A percentile compares a stretch with the other conserved stretches of the same genome.
Evolutionary conservation across 177 flowering plant genomes (phyloP).

Genomic region (Tripterygium wilfordii): DNA sequence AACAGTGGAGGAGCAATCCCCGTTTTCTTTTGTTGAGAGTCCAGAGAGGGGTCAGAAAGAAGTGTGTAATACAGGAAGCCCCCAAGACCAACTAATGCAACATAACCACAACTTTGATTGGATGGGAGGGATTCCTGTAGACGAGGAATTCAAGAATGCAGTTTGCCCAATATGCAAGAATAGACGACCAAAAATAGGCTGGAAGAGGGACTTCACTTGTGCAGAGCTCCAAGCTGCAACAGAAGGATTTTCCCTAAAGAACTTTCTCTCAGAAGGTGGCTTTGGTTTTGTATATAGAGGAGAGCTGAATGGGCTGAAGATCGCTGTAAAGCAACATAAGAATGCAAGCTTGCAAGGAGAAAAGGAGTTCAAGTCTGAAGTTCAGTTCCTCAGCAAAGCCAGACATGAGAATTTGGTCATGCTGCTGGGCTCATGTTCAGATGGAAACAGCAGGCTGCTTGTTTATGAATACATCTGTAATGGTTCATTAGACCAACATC

Average conservation of each 20-base stretch:
- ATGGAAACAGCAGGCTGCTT: conserved; percentile 48
- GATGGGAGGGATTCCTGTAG: conserved; percentile 13
- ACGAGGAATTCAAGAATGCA: conserved; percentile 23
- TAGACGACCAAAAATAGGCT: conserved; percentile 37
- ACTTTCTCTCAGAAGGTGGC: conserved; percentile 54
- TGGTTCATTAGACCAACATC: conserved; percentile 56
- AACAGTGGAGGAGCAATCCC: conserved; percentile 11
- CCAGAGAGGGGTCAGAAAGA: conserved; percentile 5
- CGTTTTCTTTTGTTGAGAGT: conserved; percentile 2
- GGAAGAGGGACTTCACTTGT: conserved; percentile 40
- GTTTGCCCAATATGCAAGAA: conserved; percentile 37
- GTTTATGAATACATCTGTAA: conserved; percentile 67
- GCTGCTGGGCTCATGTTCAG: conserved; percentile 63
- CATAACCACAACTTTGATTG: conserved; percentile 11
- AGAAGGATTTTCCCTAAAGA: conserved; percentile 29
- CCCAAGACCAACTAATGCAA: conserved; percentile 7
- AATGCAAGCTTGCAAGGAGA: conserved; percentile 54
- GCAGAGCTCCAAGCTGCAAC: conserved; percentile 55
- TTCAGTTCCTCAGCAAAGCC: conserved; percentile 47
- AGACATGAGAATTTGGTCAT: conserved; percentile 59
- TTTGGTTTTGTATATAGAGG: conserved; percentile 56
- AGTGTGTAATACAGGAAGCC: conserved; percentile 13
- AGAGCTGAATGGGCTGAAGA: conserved; percentile 33
- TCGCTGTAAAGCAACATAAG: conserved; percentile 58
- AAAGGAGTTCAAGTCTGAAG: conserved; percentile 53